Conservation (phyloP, 192 early-diverging fungal species). For the Globomyces pollinis-pini region DNA sequence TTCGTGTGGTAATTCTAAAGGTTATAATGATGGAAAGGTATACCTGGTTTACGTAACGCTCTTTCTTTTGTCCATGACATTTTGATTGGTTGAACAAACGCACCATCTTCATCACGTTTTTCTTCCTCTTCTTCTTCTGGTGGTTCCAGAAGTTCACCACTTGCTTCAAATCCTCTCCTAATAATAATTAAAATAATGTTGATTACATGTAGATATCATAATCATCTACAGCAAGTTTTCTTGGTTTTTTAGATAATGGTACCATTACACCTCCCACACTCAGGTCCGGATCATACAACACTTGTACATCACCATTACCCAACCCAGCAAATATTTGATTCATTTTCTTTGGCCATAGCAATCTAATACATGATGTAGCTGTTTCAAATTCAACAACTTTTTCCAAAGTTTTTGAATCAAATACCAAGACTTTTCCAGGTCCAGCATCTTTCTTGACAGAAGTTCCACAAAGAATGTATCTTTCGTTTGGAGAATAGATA, state of each 20-base stretch:
- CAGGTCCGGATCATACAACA: constrained; percentile 65
- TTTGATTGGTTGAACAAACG: no score
- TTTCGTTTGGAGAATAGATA: constrained; percentile 77
- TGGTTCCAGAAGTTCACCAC: neutral
- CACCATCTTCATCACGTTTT: neutral
- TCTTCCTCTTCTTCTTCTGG: constrained; percentile 4
- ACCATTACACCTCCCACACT: constrained; percentile 67
- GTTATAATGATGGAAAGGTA: neutral
- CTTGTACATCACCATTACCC: constrained; percentile 63
- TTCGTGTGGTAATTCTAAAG: neutral
- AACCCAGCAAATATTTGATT: constrained; percentile 84
- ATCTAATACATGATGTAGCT: constrained; percentile 48
- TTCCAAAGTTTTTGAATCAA: constrained; percentile 54
- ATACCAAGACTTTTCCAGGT: constrained; percentile 53
- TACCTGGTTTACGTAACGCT: neutral
- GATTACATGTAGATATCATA: constrained; percentile 11
- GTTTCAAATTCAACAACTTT: constrained; percentile 43
- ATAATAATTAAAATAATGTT: neutral
- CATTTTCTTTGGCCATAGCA: constrained; percentile 78
- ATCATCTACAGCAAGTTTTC: constrained; percentile 45
- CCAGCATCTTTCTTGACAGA: constrained; percentile 64
- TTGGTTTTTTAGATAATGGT: constrained; percentile 58
- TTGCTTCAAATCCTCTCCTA: constrained; percentile 51
- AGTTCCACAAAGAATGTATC: constrained; percentile 69
- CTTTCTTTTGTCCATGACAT: neutral